A percentile compares a stretch with the other conserved stretches of the same genome.
Conservation (phyloP, 495 filamentous ascomycete species). For the Cetradonia linearis region DNA sequence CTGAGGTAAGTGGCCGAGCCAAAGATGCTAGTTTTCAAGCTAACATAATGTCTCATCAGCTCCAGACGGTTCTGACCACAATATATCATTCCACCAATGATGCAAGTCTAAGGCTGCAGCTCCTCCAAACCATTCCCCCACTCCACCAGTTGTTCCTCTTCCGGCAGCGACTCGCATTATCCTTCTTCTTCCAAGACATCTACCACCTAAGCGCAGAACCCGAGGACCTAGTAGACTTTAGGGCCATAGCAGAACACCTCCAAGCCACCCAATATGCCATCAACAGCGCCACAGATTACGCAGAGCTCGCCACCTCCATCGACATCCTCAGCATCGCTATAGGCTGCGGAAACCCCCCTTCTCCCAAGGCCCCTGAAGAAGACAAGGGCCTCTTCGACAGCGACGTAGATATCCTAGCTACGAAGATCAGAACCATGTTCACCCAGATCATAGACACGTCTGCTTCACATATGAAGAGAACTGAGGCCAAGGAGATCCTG, state of each 20-base stretch:
- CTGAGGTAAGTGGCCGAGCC: conserved; percentile 27
- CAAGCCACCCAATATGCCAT: conserved; percentile 40
- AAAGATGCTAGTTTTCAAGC: conserved; percentile 13
- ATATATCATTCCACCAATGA: conserved; percentile 42
- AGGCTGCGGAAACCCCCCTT: conserved; percentile 44
- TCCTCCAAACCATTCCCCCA: conserved; percentile 50
- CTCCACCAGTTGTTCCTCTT: conserved; percentile 49
- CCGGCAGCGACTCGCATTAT: conserved; percentile 60
- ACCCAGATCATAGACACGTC: conserved; percentile 64
- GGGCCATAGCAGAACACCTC: conserved; percentile 42
- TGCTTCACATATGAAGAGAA: conserved; percentile 57
- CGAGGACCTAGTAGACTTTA: conserved; percentile 41
- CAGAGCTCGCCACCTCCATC: conserved; percentile 50
- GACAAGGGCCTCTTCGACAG: conserved; percentile 50
- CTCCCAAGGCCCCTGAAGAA: conserved; percentile 22
- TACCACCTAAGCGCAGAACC: conserved; percentile 36
- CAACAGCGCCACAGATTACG: conserved; percentile 53
- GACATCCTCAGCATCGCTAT: conserved; percentile 63
- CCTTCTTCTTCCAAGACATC: conserved; percentile 52
- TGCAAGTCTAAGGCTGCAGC: conserved; percentile 44
- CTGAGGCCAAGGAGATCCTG: conserved; percentile 61
- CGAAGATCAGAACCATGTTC: conserved; percentile 54
- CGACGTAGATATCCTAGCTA: conserved; percentile 55
- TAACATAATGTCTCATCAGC: conserved; percentile 34
- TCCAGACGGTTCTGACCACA: conserved; percentile 42